Conservation (phyloP, 2,329 filamentous ascomycete species). For the Plectosphaerella plurivora region DNA sequence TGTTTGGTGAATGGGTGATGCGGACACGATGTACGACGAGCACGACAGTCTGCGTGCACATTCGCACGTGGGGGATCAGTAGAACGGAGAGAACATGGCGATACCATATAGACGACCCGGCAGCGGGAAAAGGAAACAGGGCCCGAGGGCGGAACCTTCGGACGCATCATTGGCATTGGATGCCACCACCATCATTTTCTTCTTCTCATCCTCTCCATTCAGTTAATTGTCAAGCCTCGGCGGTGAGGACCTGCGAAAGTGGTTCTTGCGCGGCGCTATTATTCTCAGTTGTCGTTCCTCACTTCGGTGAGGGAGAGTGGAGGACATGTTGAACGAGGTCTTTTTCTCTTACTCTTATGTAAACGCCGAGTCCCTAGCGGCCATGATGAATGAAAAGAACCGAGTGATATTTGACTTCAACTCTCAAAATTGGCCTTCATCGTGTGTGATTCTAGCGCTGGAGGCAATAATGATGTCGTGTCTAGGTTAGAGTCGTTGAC, state of each 20-base stretch:
- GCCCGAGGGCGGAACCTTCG: neutral
- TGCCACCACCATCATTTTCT: constrained; percentile 8
- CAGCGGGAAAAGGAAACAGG: neutral
- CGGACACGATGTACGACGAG: neutral
- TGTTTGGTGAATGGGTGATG: constrained; percentile 48
- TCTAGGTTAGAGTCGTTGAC: too few relatives aligned
- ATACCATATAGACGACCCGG: constrained; percentile 10
- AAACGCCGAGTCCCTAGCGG: too few relatives aligned
- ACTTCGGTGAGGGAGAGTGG: too few relatives aligned
- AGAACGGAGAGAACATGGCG: neutral
- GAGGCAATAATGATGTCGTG: too few relatives aligned
- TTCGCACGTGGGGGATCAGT: neutral
- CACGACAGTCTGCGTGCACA: neutral
- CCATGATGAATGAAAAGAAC: too few relatives aligned
- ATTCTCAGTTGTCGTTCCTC: too few relatives aligned
- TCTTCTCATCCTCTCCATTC: neutral
- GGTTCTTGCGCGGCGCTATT: too few relatives aligned
- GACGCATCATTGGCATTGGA: neutral
- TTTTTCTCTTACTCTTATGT: too few relatives aligned
- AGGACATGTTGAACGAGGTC: too few relatives aligned
- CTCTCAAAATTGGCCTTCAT: too few relatives aligned
- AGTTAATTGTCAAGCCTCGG: neutral
- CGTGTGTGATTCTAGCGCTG: too few relatives aligned
- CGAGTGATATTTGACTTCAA: too few relatives aligned
- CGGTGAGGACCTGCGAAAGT: neutral